Percentiles rank a stretch among this genome's conserved stretches.
These are phyloP conservation scores for Collybiopsis confluens DNA, from an alignment of 768 basidiomycete genomes.

Conservation along the genomic window DNA sequence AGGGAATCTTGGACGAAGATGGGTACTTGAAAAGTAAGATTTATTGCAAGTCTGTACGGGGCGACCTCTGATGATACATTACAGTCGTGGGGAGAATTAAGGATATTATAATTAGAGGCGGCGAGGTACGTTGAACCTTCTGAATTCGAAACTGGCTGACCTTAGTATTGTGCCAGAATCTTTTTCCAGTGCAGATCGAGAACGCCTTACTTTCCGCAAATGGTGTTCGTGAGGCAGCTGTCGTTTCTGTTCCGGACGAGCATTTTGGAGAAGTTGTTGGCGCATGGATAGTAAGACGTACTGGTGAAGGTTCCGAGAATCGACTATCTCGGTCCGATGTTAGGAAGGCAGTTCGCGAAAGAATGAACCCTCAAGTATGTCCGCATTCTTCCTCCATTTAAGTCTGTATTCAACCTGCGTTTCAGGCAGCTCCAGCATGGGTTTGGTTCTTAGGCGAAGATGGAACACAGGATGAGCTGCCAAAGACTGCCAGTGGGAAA, in stretches of 20 bases:
- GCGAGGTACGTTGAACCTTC: conserved; percentile 48
- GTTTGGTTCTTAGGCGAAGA: conserved; percentile 81
- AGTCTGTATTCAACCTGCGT: conserved; percentile 7
- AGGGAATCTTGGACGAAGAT: conserved; percentile 76
- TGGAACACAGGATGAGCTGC: conserved; percentile 50
- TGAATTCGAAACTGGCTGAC: neutral
- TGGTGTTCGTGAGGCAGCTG: conserved; percentile 67
- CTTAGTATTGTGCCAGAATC: conserved; percentile 46
- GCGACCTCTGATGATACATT: neutral
- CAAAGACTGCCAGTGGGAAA: conserved; percentile 86
- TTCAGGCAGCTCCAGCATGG: conserved; percentile 74
- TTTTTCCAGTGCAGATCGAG: conserved; percentile 84
- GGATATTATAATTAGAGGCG: conserved; percentile 88
- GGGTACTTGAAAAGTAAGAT: conserved; percentile 73
- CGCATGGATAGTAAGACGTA: conserved; percentile 64
- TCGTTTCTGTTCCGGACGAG: conserved; percentile 63
- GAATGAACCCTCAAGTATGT: conserved; percentile 78
- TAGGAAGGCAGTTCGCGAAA: conserved; percentile 44
- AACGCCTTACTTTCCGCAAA: conserved; percentile 52
- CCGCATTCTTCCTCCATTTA: neutral
- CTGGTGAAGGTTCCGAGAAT: conserved; percentile 22
- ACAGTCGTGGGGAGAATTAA: conserved; percentile 19
- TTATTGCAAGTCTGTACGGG: no score
- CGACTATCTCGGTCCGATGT: conserved; percentile 47
- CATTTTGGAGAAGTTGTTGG: conserved; percentile 79